Percentiles rank a stretch among this genome's conserved stretches.
Evolutionary conservation across 2,329 filamentous ascomycete genomes (phyloP).

Genomic region (Fusarium sublunatum): DNA sequence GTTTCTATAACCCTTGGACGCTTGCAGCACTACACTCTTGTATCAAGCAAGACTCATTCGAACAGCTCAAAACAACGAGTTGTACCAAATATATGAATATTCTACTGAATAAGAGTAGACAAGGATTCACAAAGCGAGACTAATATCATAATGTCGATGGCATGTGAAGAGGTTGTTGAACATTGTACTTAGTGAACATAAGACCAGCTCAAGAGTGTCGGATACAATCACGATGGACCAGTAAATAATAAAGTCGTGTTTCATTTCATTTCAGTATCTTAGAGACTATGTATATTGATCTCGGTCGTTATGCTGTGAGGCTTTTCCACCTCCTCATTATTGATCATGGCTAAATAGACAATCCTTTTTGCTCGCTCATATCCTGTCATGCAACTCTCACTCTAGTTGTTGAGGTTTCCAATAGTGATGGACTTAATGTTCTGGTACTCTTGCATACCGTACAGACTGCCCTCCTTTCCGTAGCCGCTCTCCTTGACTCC

Average conservation of each 20-base stretch:
- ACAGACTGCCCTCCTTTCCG: slow-evolving; percentile 57
- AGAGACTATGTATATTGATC: slow-evolving; percentile 4
- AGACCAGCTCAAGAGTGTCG: neutral
- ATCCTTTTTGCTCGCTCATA: slow-evolving; percentile 24
- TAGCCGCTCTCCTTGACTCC: slow-evolving; percentile 53
- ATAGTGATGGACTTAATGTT: slow-evolving; percentile 59
- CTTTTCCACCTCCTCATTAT: slow-evolving; percentile 41
- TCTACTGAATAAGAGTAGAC: no score
- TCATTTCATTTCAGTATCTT: slow-evolving; percentile 31
- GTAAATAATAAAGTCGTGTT: neutral
- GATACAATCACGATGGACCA: neutral
- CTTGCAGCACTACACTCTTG: no score
- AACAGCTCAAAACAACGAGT: no score
- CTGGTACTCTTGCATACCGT: slow-evolving; percentile 59
- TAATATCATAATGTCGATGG: no score
- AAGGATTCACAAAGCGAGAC: no score
- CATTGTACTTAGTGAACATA: no score
- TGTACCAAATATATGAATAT: no score
- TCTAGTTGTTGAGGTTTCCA: slow-evolving; percentile 44
- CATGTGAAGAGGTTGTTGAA: no score
- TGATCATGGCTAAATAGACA: slow-evolving; percentile 39
- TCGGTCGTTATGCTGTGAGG: slow-evolving; percentile 22
- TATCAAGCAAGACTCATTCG: no score
- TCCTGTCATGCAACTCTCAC: neutral
- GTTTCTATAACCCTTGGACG: no score